Percentiles rank a stretch among this genome's conserved stretches.
Conservation (phyloP, 164 flowering plant species). For the Stephania japonica region DNA sequence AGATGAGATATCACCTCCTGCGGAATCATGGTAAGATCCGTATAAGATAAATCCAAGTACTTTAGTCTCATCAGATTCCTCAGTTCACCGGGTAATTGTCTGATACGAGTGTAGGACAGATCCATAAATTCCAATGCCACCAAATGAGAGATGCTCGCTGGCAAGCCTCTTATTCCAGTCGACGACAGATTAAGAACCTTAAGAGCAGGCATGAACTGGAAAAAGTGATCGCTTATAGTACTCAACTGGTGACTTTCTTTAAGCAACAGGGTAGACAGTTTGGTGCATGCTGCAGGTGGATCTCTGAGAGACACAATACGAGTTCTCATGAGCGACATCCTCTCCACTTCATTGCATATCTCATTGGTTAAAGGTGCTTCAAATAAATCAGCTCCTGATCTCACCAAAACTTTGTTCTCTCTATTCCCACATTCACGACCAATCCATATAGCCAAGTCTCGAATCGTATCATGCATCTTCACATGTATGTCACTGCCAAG, state of each 20-base stretch:
- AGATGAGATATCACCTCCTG: slow-evolving; percentile 2
- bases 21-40: neutral
- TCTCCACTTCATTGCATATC: neutral
- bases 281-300: neutral
- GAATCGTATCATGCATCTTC: slow-evolving; percentile 15
- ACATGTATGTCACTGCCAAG: neutral
- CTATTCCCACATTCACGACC: slow-evolving; percentile 2
- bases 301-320: neutral
- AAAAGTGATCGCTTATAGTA: slow-evolving; percentile 1
- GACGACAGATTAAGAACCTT: slow-evolving; percentile 11
- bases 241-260: neutral
- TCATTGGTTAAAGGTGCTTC: neutral
- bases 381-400: neutral
- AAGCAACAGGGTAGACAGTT: slow-evolving; percentile 16
- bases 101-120: slow-evolving; percentile 1
- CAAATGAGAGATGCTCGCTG: neutral
- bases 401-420: slow-evolving; percentile 8
- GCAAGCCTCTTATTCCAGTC: neutral
- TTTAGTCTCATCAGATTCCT: slow-evolving; percentile 8
- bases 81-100: slow-evolving; percentile 5
- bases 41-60: slow-evolving; percentile 8
- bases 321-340: slow-evolving; percentile 1
- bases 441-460: slow-evolving; percentile 15
- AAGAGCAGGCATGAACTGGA: slow-evolving; percentile 8
- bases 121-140: slow-evolving; percentile 11